Base-by-base conservation (phyloP, 805 yeast species). In the Ogataea thermomethanolica region DNA sequence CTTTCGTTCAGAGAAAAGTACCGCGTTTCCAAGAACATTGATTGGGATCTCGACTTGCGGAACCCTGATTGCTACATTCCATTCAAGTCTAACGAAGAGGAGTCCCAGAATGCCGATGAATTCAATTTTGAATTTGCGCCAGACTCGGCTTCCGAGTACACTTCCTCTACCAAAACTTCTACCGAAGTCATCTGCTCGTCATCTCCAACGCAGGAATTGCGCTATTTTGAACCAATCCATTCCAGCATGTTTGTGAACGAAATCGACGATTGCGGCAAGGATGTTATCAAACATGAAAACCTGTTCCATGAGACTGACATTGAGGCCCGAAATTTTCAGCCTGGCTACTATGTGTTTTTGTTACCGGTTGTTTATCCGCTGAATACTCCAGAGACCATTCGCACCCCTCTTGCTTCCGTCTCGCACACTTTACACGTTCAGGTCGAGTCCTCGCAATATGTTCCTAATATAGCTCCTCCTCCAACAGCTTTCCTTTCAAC, bases 281-380 rank as follows among this genome's bases (percentile, higher is more conserved):
- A 45, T 22, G 15, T 23, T 21, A 33, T 37, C n/a, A 41, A 33
- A 23, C 41, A 31, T n/a, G 58, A 35, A 36, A 35, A 44, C 33
- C 33, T 56, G 21, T 55, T 60, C 29, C 28, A 40, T n/a, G 33
- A 37, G 7, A 37, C 30, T 20, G 23, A 32, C 8, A 29, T 29
- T 7, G 46, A 47, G 12, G 15, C 45, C 5, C 45, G 48, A 15
- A 47, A 53, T 11, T 66, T 63, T 46, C 73, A 73, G 46, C 77
- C 90, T 1, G 95, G 95, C 15, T 74, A 80, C 49, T 84, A 84
- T 53, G 73, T 84, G 2, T 84, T 81, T 52, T 56, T 81, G 13
- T 57, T 84, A 5, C 91, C 93, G 0, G 64, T 79, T 0, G 59
- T 76, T 5, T 71, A 82, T 37, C 83, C 87, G 0, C 68, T 76